Base-by-base conservation (phyloP, 805 yeast genomes). In the Cyberlindnera xylosilytica region DNA sequence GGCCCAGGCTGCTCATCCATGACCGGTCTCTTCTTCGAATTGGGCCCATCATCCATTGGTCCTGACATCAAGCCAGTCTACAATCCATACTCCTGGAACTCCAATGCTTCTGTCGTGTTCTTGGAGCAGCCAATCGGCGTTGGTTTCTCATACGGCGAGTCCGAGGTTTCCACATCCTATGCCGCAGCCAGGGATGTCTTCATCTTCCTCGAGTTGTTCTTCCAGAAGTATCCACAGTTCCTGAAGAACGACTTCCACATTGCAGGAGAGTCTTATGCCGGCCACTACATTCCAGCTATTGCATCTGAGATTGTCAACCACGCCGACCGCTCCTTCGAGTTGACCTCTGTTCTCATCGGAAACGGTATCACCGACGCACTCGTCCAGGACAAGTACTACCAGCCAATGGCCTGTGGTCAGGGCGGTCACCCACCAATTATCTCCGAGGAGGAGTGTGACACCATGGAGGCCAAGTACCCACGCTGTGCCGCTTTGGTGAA, bases 1-100 rank as follows among this genome's bases (percentile, higher is more conserved):
- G 97, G 97, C 5, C 97, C 97, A 28, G 97, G 97, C 11, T 90
- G 97, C 61, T 87, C 96, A 0, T 87, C 96, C 1, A 67, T 88
- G 60, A 87, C 95, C 26, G 97, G 97, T 8, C 69, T 90, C 44
- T 79, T 91, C 55, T 88, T 90, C 58, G 98, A 91, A 63, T 74
- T 89, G 58, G 98, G 98, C 20, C 96, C 97, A 5, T 76, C 96
- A 0, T 72, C 82, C 12, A 79, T 91, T 45, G 80, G 77, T 47
- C 63, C 76, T 27, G 73, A 77, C 42, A 64, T 84, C 52, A 76
- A 79, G 54, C 89, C 95, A n/a, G 74, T 76, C 23, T 70, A 66
- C 62, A 91, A 91, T 65, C 91, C 93, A 17, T 70, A 78, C 66
- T 83, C 96, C 2, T 91, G 98, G 98, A 91, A 90, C 65, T 70